Evolutionary conservation across 176 grass and related monocot genomes (phyloP).

Genomic region (Triticum timopheevii): DNA sequence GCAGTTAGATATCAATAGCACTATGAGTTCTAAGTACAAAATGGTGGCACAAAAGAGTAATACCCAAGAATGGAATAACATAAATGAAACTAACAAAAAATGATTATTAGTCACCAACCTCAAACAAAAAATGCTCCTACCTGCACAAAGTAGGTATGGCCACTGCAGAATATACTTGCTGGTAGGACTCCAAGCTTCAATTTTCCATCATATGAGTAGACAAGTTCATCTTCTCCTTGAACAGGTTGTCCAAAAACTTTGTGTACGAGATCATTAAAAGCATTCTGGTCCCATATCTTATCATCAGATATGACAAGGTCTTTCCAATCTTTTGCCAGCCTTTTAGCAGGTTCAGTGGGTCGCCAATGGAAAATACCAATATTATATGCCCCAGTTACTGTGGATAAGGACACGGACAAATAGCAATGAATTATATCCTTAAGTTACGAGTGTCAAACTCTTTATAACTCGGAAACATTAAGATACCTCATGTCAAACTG

Average conservation of each 20-base stretch:
- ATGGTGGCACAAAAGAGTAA: conserved; percentile 4
- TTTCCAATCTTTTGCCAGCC: conserved; percentile 92
- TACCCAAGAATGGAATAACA: background rate
- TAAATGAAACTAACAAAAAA: background rate
- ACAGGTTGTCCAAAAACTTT: conserved; percentile 66
- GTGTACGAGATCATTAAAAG: conserved; percentile 85
- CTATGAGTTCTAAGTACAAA: background rate
- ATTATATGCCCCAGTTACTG: conserved; percentile 89
- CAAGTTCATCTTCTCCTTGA: conserved; percentile 60
- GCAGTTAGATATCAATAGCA: conserved; percentile 4
- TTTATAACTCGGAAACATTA: background rate
- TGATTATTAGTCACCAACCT: background rate
- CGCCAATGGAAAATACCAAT: conserved; percentile 99
- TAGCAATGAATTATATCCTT: background rate
- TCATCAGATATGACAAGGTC: conserved; percentile 77
- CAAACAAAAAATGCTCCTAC: conserved; percentile 50
- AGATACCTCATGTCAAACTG: background rate
- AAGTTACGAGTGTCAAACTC: conserved; percentile 27
- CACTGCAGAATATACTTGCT: conserved; percentile 98
- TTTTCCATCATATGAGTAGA: conserved; percentile 89
- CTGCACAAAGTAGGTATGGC: conserved; percentile 98
- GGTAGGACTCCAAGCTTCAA: conserved; percentile 94
- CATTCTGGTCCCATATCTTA: conserved; percentile 89
- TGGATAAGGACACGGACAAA: conserved; percentile 17
- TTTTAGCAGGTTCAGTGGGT: conserved; percentile 80